phyloP scores from a whole-genome alignment of 164 flowering plant genomes.

The Magnolia changhungtana region DNA sequence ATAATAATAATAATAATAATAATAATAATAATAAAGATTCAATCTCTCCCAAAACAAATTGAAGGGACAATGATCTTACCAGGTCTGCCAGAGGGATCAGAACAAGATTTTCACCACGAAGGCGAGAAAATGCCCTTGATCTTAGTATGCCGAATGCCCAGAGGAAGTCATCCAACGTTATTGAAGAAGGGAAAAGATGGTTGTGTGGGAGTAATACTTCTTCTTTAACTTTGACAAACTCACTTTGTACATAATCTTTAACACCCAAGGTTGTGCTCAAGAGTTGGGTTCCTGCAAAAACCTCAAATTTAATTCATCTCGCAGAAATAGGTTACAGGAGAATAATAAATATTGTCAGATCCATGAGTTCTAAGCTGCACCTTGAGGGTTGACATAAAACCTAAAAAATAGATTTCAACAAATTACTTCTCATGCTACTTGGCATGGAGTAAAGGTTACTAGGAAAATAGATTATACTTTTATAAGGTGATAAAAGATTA shows the following conservation, averaged over 20 bases:
- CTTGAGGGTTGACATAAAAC: neutral
- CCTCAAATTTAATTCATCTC: neutral
- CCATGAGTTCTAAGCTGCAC: neutral
- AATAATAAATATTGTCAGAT: neutral
- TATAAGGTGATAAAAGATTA: neutral
- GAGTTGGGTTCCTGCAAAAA: conserved; percentile 75
- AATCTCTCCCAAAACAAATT: neutral
- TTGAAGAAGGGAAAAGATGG: conserved; percentile 61
- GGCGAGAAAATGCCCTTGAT: conserved; percentile 88
- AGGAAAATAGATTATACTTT: neutral
- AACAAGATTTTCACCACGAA: conserved; percentile 82
- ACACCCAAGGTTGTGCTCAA: conserved; percentile 72
- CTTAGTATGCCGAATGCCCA: conserved; percentile 96
- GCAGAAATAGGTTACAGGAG: neutral
- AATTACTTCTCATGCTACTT: neutral
- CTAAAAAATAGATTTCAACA: neutral
- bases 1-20: no score
- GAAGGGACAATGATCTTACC: conserved; percentile 34
- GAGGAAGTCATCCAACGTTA: conserved; percentile 71
- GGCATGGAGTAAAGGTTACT: neutral
- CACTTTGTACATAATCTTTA: conserved; percentile 68
- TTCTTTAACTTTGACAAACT: conserved; percentile 58
- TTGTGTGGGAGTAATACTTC: conserved; percentile 62
- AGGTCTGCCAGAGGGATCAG: conserved; percentile 83
- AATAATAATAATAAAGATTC: no score